Evolutionary conservation across 2,329 filamentous ascomycete genomes (phyloP).

Genomic region (Cladosporium sp.): DNA sequence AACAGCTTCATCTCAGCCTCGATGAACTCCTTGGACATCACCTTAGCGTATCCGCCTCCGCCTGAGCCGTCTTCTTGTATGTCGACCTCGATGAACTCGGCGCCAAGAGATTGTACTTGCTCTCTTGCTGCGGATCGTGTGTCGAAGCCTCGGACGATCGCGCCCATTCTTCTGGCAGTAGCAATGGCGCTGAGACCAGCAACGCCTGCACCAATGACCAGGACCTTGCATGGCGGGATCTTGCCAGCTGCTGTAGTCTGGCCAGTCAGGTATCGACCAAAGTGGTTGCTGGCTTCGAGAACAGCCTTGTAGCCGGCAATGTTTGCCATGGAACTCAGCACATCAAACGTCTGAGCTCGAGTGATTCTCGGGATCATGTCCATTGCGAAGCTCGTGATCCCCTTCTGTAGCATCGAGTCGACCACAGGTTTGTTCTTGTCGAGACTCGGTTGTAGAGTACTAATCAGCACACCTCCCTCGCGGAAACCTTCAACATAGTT

Average conservation of each 20-base stretch:
- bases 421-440: constrained; percentile 76
- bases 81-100: constrained; percentile 86
- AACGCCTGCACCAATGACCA: constrained; percentile 88
- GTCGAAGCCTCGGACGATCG: constrained; percentile 87
- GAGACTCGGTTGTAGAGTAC: constrained; percentile 70
- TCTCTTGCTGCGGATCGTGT: constrained; percentile 85
- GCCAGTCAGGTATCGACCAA: constrained; percentile 83
- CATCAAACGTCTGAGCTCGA: constrained; percentile 84
- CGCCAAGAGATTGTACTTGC: constrained; percentile 86
- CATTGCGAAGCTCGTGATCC: constrained; percentile 82
- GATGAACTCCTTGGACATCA: constrained; percentile 93
- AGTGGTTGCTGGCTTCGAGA: constrained; percentile 83
- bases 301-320: constrained; percentile 93
- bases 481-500: constrained; percentile 69
- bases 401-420: constrained; percentile 67
- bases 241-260: constrained; percentile 88
- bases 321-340: constrained; percentile 87
- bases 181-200: constrained; percentile 86
- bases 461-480: constrained; percentile 72
- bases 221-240: constrained; percentile 85
- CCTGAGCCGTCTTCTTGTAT: constrained; percentile 82
- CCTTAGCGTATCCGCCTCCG: constrained; percentile 82
- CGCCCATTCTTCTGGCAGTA: constrained; percentile 80
- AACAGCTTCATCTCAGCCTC: constrained; percentile 93
- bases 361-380: constrained; percentile 91